Conservation (phyloP, 352 stramenopile genomes). For the Phytophthora syringae region DNA sequence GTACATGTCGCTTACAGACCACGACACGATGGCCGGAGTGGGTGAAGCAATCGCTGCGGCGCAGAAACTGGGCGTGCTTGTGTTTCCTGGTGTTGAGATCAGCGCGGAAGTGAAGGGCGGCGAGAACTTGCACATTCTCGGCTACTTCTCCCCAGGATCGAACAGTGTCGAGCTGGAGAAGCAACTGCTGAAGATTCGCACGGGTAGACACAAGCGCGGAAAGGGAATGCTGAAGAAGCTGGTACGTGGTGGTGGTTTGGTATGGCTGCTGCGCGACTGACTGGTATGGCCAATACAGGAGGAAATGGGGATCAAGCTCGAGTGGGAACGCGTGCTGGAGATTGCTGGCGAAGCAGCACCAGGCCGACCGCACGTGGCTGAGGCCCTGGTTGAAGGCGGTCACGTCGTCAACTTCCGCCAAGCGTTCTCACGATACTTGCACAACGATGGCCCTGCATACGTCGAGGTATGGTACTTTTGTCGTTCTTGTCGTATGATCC, state of each 20-base stretch:
- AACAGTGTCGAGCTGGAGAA: slow-evolving; percentile 75
- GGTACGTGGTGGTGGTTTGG: slow-evolving; percentile 32
- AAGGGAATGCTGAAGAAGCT: slow-evolving; percentile 87
- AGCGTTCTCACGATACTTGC: slow-evolving; percentile 80
- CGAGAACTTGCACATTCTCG: slow-evolving; percentile 88
- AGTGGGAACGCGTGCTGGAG: slow-evolving; percentile 83
- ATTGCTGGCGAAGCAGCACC: slow-evolving; percentile 86
- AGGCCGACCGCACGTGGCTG: slow-evolving; percentile 77
- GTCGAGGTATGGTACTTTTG: slow-evolving; percentile 60
- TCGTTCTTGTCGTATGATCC: not conserved
- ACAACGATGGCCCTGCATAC: slow-evolving; percentile 86
- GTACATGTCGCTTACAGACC: slow-evolving; percentile 87
- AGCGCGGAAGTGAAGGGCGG: slow-evolving; percentile 84
- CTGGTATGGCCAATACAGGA: slow-evolving; percentile 44
- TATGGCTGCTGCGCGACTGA: not conserved
- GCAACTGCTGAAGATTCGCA: slow-evolving; percentile 83
- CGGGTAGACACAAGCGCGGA: slow-evolving; percentile 77
- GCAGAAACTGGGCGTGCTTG: slow-evolving; percentile 69
- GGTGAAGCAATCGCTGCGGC: slow-evolving; percentile 72
- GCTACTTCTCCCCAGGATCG: slow-evolving; percentile 86
- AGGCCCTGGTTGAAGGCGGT: slow-evolving; percentile 78
- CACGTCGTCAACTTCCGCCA: slow-evolving; percentile 83
- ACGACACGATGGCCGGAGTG: slow-evolving; percentile 88
- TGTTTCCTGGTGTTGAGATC: slow-evolving; percentile 87
- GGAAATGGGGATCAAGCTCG: slow-evolving; percentile 79